phyloP scores from a whole-genome alignment of 2,329 filamentous ascomycete species.

The Parascedosporium putredinis region DNA sequence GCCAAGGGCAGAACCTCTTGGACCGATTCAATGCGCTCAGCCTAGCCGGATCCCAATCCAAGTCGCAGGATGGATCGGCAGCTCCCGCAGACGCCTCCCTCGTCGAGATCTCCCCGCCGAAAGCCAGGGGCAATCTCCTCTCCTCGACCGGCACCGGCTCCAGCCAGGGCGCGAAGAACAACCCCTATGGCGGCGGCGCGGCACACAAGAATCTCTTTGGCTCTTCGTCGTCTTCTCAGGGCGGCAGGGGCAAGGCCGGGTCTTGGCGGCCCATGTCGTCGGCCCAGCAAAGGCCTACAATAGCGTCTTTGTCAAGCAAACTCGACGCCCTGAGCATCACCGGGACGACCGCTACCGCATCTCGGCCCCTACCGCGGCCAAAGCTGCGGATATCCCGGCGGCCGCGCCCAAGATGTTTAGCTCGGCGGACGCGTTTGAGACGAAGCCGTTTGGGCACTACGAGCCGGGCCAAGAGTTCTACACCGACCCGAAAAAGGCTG shows the following conservation, averaged over 20 bases:
- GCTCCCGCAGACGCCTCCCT: slow-evolving; percentile 12
- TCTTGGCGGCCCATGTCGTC: slow-evolving; percentile 26
- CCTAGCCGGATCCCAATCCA: slow-evolving; percentile 8
- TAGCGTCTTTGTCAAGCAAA: slow-evolving; percentile 41
- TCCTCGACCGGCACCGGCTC: slow-evolving; percentile 1
- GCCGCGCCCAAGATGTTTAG: slow-evolving; percentile 2
- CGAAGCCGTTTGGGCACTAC: slow-evolving; percentile 5
- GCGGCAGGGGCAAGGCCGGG: slow-evolving; percentile 9
- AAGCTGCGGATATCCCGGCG: slow-evolving; percentile 1
- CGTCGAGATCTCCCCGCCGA: slow-evolving; percentile 9
- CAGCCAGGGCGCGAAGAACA: slow-evolving; percentile 7
- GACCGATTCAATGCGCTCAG: slow-evolving; percentile 12
- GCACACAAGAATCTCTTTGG: slow-evolving; percentile 7
- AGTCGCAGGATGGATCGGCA: slow-evolving; percentile 2
- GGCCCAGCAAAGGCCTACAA: slow-evolving; percentile 43
- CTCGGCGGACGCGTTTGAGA: slow-evolving; percentile 9
- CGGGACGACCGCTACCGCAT: slow-evolving; percentile 37
- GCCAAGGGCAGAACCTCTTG: slow-evolving; percentile 11
- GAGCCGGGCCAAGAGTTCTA: slow-evolving; percentile 43
- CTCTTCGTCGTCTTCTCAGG: slow-evolving; percentile 11
- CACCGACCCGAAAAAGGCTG: slow-evolving; percentile 61
- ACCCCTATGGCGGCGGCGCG: slow-evolving; percentile 11
- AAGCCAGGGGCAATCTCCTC: slow-evolving; percentile 2
- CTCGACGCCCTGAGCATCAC: slow-evolving; percentile 47
- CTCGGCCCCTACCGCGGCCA: slow-evolving; percentile 24